Evolutionary conservation across 345 rosid genomes (phyloP).

Genomic region (Eucalyptus pauciflora): DNA sequence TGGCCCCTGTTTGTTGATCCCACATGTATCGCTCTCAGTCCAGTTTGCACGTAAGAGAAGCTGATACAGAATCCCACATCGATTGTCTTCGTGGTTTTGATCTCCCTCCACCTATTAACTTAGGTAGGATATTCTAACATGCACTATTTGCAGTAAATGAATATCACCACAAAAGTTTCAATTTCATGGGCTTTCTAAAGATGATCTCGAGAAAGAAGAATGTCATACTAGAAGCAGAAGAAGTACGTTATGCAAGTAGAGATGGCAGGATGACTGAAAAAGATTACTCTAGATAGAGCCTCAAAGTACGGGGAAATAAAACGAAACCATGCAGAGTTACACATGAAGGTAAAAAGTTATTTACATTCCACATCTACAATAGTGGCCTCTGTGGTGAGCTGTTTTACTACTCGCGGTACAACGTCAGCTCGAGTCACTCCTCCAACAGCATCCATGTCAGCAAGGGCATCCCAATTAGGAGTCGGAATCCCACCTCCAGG

Average conservation of each 20-base stretch:
- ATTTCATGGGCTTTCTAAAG: neutral
- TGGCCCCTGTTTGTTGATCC: neutral
- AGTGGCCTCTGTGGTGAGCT: constrained; percentile 69
- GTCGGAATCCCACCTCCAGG: constrained; percentile 99
- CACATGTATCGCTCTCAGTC: neutral
- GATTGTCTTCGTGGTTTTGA: neutral
- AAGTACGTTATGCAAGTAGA: neutral
- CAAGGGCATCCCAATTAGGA: constrained; percentile 99
- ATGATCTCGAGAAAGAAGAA: neutral
- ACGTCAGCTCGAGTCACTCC: constrained; percentile 99
- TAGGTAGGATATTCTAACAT: neutral
- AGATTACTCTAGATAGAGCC: neutral
- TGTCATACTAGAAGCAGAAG: neutral
- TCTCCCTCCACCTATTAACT: neutral
- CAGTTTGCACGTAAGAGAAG: neutral
- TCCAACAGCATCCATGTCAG: constrained; percentile 95
- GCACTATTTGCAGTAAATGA: neutral
- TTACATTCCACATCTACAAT: constrained; percentile 79
- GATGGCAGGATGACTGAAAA: neutral
- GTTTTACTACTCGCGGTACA: constrained; percentile 77
- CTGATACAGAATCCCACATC: neutral
- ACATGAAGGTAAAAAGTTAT: neutral
- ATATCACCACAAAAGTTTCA: neutral
- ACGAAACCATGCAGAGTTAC: neutral
- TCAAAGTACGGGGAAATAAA: neutral